Evolutionary conservation across 768 basidiomycete genomes (phyloP), one percentile per base, ranked within the genome.

Genomic region (Russula sp.): DNA sequence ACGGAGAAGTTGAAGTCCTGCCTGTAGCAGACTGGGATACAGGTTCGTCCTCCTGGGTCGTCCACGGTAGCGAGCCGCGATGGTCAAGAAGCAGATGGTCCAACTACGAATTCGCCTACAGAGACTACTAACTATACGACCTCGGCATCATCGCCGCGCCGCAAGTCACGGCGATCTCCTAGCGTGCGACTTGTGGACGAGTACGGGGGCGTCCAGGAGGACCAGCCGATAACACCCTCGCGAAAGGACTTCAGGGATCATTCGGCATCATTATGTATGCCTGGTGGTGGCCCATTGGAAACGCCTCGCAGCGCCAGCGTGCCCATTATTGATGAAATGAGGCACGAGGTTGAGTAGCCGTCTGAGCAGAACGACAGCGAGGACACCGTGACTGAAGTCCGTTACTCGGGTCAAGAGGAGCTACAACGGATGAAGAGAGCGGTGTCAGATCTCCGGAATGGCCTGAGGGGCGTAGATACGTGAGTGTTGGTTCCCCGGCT

Each of bases 321-420:
- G 57, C 81, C 86, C 49, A 75, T 90, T 36, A 80, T 89, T 50
- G 88, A 91, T 71, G 85, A 85, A 6, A 84, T 87, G 82, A 88
- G 88, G 9, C 80, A 77, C 59, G 83, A 85, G 67, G 76, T 88
- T 18, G 78, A 80, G 59, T 77, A 76, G 44, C 44, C 54, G 18
- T 71, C 67, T 16, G 65, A 63, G 42, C 61, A 67, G 22, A 65
- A 62, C 28, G 69, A 71, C 36, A 71, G 71, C 24, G 70, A 71
- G 13, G 66, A 68, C 50, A 51, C 66, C 9, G 38, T 64, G 34
- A 66, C 59, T 5, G 68, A 72, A 48, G 52, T 61, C 36, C 75
- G 70, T 30, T 61, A 79, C 64, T 73, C 75, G 24, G 84, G 78
- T 57, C 75, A 75, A 24, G 83, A 88, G 64, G 80, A 84, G 46